Evolutionary conservation across 495 filamentous ascomycete species (phyloP), one percentile per base, ranked within the genome.

Genomic region (Talaromyces ruber): DNA sequence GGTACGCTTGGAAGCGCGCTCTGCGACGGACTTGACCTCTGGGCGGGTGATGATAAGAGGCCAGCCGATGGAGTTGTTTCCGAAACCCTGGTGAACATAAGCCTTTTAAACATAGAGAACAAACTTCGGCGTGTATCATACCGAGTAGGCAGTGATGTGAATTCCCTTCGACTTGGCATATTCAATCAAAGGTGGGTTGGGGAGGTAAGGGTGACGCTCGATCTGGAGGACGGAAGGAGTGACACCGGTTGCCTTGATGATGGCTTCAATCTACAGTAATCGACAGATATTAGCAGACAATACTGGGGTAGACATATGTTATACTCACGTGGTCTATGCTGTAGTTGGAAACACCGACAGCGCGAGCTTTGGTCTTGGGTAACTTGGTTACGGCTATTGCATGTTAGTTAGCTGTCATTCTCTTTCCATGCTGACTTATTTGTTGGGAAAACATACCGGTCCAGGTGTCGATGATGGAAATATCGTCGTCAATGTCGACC

Each of bases 381-480:
- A 82, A 76, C 72, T 80, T 68, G 62, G 68, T 79, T 75, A 82
- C 76, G 62, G 79, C 79, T 75, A 53, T 56, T 52, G 14, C 30
- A 3, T 50, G 43, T 30, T 54, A 55, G 6, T 21, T 24, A 5
- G 7, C 30, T 39, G 39, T 56, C 21, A 11, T 45, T 18, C 14
- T 5, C 9, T 16, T 52, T 67, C 6, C 4, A 6, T 54, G 2
- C 0, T 39, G 3, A 47, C 30, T 47, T 47, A 6, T 47, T 47
- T 3, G 50, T 53, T n/a, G 9, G 14, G 30, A 34, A 3, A 9
- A 57, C 54, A 65, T 65, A 74, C 73, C 73, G 67, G 73, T 79
- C 78, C 77, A 82, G 68, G 78, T 82, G 61, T 82, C 76, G 25
- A 79, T 76, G 25, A 81, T 79, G 62, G 79, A 81, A 62, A 82